Percentiles rank a stretch among this genome's conserved stretches.
Evolutionary conservation across 2,329 filamentous ascomycete genomes (phyloP).

Genomic region (Ceratocystis diversiconidia): DNA sequence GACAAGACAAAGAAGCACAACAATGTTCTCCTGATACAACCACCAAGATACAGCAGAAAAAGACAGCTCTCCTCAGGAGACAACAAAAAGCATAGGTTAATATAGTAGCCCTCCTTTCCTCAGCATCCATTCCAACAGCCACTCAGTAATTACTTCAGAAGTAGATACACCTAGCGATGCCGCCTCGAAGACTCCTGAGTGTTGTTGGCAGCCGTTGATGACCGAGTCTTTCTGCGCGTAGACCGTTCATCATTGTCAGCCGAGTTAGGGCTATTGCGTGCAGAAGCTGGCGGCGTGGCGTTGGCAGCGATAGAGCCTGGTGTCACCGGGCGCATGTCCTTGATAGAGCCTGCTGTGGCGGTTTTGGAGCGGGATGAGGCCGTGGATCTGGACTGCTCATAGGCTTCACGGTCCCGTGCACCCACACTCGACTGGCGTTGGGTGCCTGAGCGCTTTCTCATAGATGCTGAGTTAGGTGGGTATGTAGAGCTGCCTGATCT

Average conservation of each 20-base stretch:
- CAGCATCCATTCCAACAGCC: neutral
- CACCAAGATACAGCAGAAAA: neutral
- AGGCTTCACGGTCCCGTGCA: constrained; percentile 14
- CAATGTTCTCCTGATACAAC: neutral
- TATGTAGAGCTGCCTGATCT: constrained; percentile 10
- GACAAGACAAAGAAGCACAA: neutral
- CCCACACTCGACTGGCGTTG: constrained; percentile 14
- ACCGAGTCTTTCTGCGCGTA: constrained; percentile 10
- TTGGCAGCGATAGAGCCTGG: constrained; percentile 11
- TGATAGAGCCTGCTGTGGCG: neutral
- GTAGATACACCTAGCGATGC: constrained; percentile 15
- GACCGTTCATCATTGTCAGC: constrained; percentile 9
- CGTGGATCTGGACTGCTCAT: constrained; percentile 8
- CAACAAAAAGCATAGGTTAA: neutral
- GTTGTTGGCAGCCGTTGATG: neutral
- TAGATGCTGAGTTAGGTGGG: constrained; percentile 13
- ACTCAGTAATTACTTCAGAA: too few relatives aligned
- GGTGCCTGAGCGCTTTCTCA: constrained; percentile 8
- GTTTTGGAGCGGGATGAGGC: constrained; percentile 13
- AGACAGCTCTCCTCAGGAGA: neutral
- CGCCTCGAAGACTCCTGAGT: constrained; percentile 15
- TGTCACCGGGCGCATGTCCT: constrained; percentile 10
- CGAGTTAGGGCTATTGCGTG: constrained; percentile 13
- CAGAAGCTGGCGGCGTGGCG: constrained; percentile 9
- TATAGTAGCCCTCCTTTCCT: neutral